These are phyloP conservation scores for Hypoxylon sp. DNA, from an alignment of 2,329 filamentous ascomycete species.

Conservation along the genomic window DNA sequence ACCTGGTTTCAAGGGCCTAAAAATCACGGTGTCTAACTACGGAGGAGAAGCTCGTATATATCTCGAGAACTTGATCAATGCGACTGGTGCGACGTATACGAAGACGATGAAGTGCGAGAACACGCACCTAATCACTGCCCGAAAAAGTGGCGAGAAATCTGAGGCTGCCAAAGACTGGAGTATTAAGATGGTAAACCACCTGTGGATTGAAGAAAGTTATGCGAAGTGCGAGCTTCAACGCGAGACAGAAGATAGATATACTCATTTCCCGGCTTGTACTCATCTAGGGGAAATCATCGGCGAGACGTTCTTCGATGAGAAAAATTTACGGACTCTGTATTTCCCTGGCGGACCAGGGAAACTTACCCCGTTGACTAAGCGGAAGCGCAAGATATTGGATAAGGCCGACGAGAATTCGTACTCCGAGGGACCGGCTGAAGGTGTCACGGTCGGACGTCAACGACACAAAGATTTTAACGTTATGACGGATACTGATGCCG, in stretches of 20 bases:
- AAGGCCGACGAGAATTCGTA: conserved; percentile 67
- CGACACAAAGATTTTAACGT: conserved; percentile 60
- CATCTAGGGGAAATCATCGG: conserved; percentile 95
- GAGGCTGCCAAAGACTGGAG: conserved; percentile 93
- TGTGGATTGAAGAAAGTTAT: conserved; percentile 98
- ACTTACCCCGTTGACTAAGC: conserved; percentile 60
- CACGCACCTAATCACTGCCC: conserved; percentile 93
- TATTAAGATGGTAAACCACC: conserved; percentile 89
- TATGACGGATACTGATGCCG: conserved; percentile 61
- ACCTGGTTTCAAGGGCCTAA: conserved; percentile 80
- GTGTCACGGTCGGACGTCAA: conserved; percentile 61
- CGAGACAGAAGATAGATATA: conserved; percentile 81
- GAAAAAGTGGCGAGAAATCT: conserved; percentile 92
- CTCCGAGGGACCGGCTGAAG: conserved; percentile 62
- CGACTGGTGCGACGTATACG: conserved; percentile 88
- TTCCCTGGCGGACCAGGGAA: conserved; percentile 72
- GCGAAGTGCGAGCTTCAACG: conserved; percentile 85
- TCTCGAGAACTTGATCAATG: conserved; percentile 89
- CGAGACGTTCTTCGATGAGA: conserved; percentile 83
- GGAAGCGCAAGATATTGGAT: conserved; percentile 66
- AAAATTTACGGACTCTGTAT: conserved; percentile 74
- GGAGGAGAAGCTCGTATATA: conserved; percentile 94
- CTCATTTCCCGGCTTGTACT: conserved; percentile 87
- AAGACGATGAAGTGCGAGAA: conserved; percentile 97
- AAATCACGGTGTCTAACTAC: conserved; percentile 95